These are phyloP conservation scores for Gossypium raimondii DNA, from an alignment of 345 rosid genomes.

Conservation along the genomic window DNA sequence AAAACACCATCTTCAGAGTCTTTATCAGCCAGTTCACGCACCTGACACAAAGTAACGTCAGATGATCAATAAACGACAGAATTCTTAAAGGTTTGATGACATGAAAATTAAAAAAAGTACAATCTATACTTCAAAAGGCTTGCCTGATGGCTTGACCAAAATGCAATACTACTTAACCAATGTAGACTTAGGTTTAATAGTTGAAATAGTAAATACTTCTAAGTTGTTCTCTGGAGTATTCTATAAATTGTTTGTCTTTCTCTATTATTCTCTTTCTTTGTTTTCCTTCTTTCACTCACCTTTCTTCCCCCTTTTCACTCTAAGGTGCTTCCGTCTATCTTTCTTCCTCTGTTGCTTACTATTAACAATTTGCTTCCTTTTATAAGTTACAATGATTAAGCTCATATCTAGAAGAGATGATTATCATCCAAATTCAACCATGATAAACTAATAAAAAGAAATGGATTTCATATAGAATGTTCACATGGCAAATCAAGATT, in stretches of 20 bases:
- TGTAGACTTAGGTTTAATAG: background rate
- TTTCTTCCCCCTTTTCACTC: background rate
- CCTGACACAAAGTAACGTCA: slow-evolving; percentile 42
- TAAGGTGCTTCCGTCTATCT: background rate
- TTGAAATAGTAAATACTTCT: background rate
- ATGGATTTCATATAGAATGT: background rate
- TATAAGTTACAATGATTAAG: background rate
- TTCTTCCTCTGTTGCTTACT: background rate
- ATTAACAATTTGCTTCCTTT: background rate
- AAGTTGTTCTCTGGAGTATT: background rate
- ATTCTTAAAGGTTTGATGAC: background rate
- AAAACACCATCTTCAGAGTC: slow-evolving; percentile 94
- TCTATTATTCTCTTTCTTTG: background rate
- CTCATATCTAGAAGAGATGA: background rate
- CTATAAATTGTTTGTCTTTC: background rate
- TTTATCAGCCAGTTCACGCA: slow-evolving; percentile 94
- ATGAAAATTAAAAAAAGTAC: background rate
- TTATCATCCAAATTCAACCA: background rate
- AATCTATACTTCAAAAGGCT: background rate
- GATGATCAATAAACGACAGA: slow-evolving; percentile 20
- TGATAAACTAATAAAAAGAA: background rate
- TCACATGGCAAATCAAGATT: background rate
- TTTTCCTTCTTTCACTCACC: background rate
- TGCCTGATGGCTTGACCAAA: background rate
- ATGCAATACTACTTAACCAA: background rate